Conservation (phyloP, 352 stramenopile genomes). For the Globisporangium echinulatum region DNA sequence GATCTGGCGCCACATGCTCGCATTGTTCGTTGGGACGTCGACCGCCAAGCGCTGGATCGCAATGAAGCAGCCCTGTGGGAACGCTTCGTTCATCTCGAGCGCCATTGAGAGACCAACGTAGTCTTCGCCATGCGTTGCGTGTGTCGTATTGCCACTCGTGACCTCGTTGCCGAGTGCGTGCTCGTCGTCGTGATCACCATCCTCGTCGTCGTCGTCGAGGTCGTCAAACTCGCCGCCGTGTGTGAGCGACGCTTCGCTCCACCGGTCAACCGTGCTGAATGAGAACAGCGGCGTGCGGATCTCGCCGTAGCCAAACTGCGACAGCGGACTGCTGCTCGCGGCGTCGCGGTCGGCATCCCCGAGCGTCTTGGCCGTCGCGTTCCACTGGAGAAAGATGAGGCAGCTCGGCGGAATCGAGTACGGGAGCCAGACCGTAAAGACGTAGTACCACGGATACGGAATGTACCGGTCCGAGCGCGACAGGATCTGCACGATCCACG, state of each 20-base stretch:
- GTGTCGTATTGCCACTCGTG: not conserved
- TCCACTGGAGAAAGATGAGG: constrained; percentile 87
- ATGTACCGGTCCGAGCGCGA: constrained; percentile 51
- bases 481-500: constrained; percentile 79
- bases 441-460: constrained; percentile 86
- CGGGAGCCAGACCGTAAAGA: constrained; percentile 84
- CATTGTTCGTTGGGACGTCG: constrained; percentile 22
- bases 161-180: constrained; percentile 7
- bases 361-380: constrained; percentile 77
- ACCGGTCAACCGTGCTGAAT: constrained; percentile 63
- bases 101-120: constrained; percentile 79
- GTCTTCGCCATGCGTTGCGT: constrained; percentile 23
- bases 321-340: constrained; percentile 36
- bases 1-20: constrained; percentile 60
- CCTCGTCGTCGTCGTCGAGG: constrained; percentile 25
- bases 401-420: constrained; percentile 81
- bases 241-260: constrained; percentile 24
- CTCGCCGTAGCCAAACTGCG: constrained; percentile 59
- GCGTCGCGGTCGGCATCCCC: constrained; percentile 37
- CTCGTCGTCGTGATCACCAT: constrained; percentile 3
- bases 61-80: constrained; percentile 68
- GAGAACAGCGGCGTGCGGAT: constrained; percentile 75
- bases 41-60: constrained; percentile 63
- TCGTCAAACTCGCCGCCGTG: constrained; percentile 37
- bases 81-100: constrained; percentile 78